Conservation (phyloP, 1,139 yeast genomes). For the Sugiyamaella paludigena region DNA sequence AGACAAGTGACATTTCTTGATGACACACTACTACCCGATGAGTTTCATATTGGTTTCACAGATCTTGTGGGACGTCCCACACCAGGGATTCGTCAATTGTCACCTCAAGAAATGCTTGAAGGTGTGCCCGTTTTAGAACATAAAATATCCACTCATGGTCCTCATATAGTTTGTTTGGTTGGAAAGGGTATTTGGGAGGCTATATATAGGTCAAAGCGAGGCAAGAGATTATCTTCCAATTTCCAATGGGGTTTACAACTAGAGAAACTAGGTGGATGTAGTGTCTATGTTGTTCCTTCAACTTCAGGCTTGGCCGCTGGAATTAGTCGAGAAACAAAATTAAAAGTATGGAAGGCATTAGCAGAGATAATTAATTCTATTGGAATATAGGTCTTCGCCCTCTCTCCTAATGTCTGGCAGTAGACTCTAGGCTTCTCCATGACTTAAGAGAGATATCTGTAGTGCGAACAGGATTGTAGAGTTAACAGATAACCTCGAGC, state of each 20-base stretch:
- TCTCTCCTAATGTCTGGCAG: too few species aligned
- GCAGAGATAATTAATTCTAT: constrained; percentile 19
- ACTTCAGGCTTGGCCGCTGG: constrained; percentile 74
- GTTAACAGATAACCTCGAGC: background rate
- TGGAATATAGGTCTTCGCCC: background rate
- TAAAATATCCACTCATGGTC: constrained; percentile 44
- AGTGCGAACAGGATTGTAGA: background rate
- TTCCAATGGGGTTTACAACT: constrained; percentile 56
- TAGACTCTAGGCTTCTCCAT: too few species aligned
- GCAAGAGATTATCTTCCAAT: constrained; percentile 24
- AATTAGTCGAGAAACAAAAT: constrained; percentile 47
- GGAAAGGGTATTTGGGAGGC: constrained; percentile 84
- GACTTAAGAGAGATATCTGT: too few species aligned
- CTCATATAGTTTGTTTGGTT: constrained; percentile 53
- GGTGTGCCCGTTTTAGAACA: constrained; percentile 55
- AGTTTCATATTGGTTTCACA: constrained; percentile 63
- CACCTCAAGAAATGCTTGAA: constrained; percentile 50
- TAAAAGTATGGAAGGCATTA: constrained; percentile 49
- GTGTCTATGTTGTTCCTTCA: constrained; percentile 62
- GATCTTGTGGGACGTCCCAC: constrained; percentile 70
- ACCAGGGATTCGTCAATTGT: constrained; percentile 54
- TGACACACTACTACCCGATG: constrained; percentile 43
- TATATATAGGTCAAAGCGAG: constrained; percentile 43
- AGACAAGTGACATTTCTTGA: constrained; percentile 42
- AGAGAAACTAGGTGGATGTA: constrained; percentile 28